These are phyloP conservation scores for Pittosporum tobira DNA, from an alignment of 129 eudicot genomes.

Conservation along the genomic window DNA sequence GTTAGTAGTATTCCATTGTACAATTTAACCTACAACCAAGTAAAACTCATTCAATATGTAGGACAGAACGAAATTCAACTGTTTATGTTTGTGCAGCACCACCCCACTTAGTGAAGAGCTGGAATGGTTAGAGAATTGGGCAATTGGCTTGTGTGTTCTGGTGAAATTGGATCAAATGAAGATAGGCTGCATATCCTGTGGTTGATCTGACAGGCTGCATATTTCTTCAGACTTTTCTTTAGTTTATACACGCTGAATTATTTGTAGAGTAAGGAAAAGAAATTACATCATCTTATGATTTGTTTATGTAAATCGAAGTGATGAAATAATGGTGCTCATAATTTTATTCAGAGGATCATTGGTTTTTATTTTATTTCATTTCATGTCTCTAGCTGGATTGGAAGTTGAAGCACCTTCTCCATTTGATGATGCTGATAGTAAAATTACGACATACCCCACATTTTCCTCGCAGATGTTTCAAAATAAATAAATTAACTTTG, in stretches of 20 bases:
- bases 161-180: not conserved
- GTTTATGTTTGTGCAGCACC: constrained; percentile 5
- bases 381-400: not conserved
- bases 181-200: not conserved
- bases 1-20: not conserved
- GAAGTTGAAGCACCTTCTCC: no score
- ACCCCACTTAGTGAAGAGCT: not conserved
- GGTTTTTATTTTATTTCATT: not conserved
- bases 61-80: not conserved
- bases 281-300: not conserved
- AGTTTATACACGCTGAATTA: not conserved
- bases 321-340: constrained; percentile 1
- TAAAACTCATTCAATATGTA: not conserved
- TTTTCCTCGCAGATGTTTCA: no score
- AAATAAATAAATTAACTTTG: not conserved
- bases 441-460: no score
- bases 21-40: not conserved
- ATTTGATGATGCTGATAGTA: no score
- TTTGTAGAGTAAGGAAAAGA: not conserved
- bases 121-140: not conserved
- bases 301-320: not conserved
- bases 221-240: not conserved
- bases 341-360: not conserved
- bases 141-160: not conserved
- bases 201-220: not conserved